Evolutionary conservation across 352 stramenopile genomes (phyloP), one percentile per base, ranked within the genome.

Genomic region (Phytophthora sp.): DNA sequence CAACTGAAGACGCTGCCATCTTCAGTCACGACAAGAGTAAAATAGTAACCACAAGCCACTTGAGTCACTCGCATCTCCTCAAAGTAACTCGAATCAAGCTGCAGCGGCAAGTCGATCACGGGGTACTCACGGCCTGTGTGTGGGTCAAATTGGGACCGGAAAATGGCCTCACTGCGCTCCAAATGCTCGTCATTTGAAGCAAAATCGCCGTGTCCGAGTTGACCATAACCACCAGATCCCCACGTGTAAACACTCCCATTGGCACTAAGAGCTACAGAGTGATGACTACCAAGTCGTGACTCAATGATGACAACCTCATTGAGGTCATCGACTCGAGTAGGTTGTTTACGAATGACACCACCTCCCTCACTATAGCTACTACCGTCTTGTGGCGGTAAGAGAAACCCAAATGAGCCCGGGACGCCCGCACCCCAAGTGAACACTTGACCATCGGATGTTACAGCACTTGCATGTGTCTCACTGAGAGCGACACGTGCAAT

Each of bases 171-270:
- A n/a, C 57, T 75, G 35, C 53, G 57, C 42, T 66, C 61, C 1
- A 38, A 51, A n/a, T 31, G 33, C 7, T 44, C 53, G 15, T 72
- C 69, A 24, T 72, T 51, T 11, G 36, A 31, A 1, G 57, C 45
- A 38, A 90, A 82, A n/a, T 91, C 81, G 1, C 86, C 86, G 33
- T 94, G 86, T 7, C 86, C 85, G 4, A 94, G 71, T 56, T 93
- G 83, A 0, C 85, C 85, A 52, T 86, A 92, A 6, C 76, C 66
- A 0, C 84, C 84, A 7, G 80, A 82, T 0, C 86, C 86, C 83
- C 85, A 94, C 7, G 83, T 90, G 51, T 89, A 93, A 6, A 93
- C 58, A 3, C 76, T 53, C 1, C 83, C 85, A n/a, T 63, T 65
- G 15, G 76, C 75, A 36, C 78, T 90, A 15, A 93, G 36, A 0